Evolutionary conservation across 371 early-diverging fungal species (phyloP), one percentile per base, ranked within the genome.

Genomic region (Rhizopus delemar): DNA sequence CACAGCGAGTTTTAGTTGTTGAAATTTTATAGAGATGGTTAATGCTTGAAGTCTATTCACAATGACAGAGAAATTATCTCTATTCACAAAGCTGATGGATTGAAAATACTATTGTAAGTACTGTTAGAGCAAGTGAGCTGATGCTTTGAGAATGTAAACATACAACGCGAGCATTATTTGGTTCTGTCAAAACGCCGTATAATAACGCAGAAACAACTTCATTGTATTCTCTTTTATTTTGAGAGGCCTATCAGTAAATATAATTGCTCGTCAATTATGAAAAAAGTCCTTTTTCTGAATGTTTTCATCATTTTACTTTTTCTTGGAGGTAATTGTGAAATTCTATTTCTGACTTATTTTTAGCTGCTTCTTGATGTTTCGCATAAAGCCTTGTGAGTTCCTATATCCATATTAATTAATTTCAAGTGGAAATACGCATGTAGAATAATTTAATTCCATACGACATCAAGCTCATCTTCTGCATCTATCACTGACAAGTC

Each of bases 281-380:
- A 36, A 8, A 45, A 46, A 16, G 28, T 35, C 28, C 22, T 9
- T 15, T 22, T 53, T 46, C 39, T 31, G 39, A 41, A 15, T 11
- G 8, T 43, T 43, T n/a, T 43, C 39, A 56, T 39, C 3, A 15
- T 22, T 7, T 64, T 59, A 69, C 85, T 56, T 69, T 77, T 13
- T 85, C 86, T 53, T 90, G 91, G 11, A 89, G 64, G 28, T 73
- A 69, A 39, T 83, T 84, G 59, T 90, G 90, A 6, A 82, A 64
- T 36, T 90, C 90, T 32, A 77, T 68, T 50, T 85, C 83, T n/a
- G 88, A 72, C 62, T 79, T 83, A 16, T 80, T 86, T 11, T 66
- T 65, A 15, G 81, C 50, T 5, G 78, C 57, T 5, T 69, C 74
- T 51, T 65, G 54, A 36, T 86, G 71, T 12, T 69, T 59, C 5